Evolutionary conservation across 2,329 filamentous ascomycete species (phyloP).

Genomic region (Penicillium concentricum): DNA sequence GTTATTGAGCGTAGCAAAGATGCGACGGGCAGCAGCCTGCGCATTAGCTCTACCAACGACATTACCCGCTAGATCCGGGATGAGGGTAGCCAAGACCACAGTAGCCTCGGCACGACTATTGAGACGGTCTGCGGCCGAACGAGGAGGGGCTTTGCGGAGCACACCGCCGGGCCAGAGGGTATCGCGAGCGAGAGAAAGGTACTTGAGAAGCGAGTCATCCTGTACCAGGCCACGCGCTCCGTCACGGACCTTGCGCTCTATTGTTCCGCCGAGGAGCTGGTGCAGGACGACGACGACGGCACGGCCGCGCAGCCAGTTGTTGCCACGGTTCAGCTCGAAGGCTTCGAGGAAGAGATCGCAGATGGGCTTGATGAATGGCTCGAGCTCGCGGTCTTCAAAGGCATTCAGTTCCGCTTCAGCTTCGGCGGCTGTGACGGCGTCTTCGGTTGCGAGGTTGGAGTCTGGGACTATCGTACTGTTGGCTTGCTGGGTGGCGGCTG

Average conservation of each 20-base stretch:
- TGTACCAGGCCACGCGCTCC: conserved; percentile 70
- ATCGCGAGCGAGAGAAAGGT: conserved; percentile 70
- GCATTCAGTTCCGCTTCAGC: conserved; percentile 92
- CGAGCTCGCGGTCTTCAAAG: conserved; percentile 83
- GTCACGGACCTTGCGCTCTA: conserved; percentile 92
- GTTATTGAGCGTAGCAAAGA: conserved; percentile 92
- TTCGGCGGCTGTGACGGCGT: conserved; percentile 61
- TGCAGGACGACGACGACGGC: conserved; percentile 96
- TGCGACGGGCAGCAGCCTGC: conserved; percentile 79
- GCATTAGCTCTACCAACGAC: conserved; percentile 93
- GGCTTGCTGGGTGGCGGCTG: conserved; percentile 52
- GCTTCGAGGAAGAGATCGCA: conserved; percentile 96
- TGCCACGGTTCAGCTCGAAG: conserved; percentile 90
- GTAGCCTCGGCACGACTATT: conserved; percentile 83
- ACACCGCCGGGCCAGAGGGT: conserved; percentile 71
- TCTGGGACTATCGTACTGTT: conserved; percentile 50
- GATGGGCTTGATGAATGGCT: conserved; percentile 97
- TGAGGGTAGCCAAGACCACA: conserved; percentile 80
- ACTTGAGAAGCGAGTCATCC: conserved; percentile 75
- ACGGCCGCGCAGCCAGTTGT: conserved; percentile 94
- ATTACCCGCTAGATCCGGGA: conserved; percentile 87
- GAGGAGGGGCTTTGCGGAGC: conserved; percentile 48
- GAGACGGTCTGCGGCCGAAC: conserved; percentile 71
- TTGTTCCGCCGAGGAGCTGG: conserved; percentile 90
- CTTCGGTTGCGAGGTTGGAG: conserved; percentile 43